Evolutionary conservation across 345 rosid species (phyloP), one percentile per base, ranked within the genome.

Genomic region (Gynandropsis gynandra): DNA sequence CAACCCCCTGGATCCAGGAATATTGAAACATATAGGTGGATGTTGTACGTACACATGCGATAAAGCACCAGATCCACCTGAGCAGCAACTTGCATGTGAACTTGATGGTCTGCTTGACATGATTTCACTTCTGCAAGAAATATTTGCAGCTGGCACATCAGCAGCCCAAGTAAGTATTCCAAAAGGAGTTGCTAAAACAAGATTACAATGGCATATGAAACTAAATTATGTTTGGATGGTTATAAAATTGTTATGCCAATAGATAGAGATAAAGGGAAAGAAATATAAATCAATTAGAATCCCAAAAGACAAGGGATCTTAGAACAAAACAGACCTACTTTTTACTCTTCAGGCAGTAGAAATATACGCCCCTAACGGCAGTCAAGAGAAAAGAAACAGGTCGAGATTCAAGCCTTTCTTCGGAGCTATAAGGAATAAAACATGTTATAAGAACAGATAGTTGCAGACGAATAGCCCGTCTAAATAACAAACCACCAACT

Each of bases 41-140:
- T 76, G 62, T 45, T 78, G 80, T 63, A 85, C 66, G 65, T 82
- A 87, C 62, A 72, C 90, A 75, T 92, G 98, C 34, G 98, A 87
- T 16, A 85, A 69, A 36, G 79, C 81, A 65, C 88, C 86, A 47
- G 95, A 80, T 49, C 72, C 78, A 47, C 80, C 71, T 39, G 72
- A 67, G 43, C 84, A 72, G 58, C 50, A 66, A 65, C 59, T 66
- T 37, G 72, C 47, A 68, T 78, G 88, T 5, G 87, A 83, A 73
- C 80, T 83, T 62, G 97, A 85, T 50, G 72, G 75, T 66, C 71
- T 74, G 65, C 61, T 73, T 53, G 80, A 70, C 92, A 88, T 83
- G 34, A 16, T 17, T 29, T 20, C 40, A 54, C 38, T 38, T 29
- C 39, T 65, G 15, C 46, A 24, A 24, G 29, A 46, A 29, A 48